Percentiles rank a stretch among this genome's conserved stretches.
Evolutionary conservation across 192 early-diverging fungal species (phyloP).

Genomic region (Globomyces pollinis-pini): DNA sequence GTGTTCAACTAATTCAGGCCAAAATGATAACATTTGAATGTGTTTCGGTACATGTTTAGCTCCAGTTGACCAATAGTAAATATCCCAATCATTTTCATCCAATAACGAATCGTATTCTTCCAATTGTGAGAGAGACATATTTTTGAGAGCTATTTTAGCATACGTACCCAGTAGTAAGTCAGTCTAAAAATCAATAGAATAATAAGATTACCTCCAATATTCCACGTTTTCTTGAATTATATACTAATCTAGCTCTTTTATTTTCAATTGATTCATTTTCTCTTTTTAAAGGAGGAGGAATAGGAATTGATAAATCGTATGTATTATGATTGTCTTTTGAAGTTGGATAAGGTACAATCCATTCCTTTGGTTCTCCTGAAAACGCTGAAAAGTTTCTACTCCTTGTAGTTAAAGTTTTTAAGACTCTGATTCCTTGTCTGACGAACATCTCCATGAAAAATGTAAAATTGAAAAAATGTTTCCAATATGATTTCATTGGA

Average conservation of each 20-base stretch:
- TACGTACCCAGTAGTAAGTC: constrained; percentile 88
- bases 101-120: constrained; percentile 72
- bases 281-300: constrained; percentile 51
- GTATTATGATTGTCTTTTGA: neutral
- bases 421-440: no score
- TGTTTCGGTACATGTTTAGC: constrained; percentile 27
- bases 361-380: no score
- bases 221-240: constrained; percentile 84
- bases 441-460: no score
- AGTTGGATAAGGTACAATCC: neutral
- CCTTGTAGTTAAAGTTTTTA: no score
- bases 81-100: constrained; percentile 91
- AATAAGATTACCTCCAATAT: constrained; percentile 67
- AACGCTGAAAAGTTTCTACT: no score
- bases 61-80: constrained; percentile 82
- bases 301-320: neutral
- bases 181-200: constrained; percentile 11
- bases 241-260: constrained; percentile 76
- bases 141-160: constrained; percentile 54
- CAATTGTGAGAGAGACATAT: constrained; percentile 50
- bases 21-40: constrained; percentile 27
- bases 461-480: no score
- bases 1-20: constrained; percentile 54
- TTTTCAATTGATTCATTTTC: constrained; percentile 56
- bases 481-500: no score